Evolutionary conservation across 305 asterid genomes (phyloP).

Genomic region (Fraxinus platypoda): DNA sequence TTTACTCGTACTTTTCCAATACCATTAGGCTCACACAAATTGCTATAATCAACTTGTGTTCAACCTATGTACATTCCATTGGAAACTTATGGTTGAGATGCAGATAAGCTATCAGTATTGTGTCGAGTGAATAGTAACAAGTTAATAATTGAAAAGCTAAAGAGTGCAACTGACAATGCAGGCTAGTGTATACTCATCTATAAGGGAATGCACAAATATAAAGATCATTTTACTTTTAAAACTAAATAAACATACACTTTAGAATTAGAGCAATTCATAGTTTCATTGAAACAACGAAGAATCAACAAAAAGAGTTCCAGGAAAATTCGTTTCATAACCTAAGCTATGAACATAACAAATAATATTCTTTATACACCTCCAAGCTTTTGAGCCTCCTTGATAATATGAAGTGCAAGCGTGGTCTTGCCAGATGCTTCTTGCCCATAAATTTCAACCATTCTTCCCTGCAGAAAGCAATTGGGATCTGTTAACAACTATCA

Average conservation of each 20-base stretch:
- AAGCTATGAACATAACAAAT: slow-evolving; percentile 4
- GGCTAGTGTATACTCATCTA: neutral
- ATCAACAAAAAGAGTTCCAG: neutral
- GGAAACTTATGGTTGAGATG: neutral
- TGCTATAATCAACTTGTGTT: neutral
- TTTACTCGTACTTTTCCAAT: neutral
- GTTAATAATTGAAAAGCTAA: neutral
- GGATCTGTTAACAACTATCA: slow-evolving; percentile 14
- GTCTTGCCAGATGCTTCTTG: slow-evolving; percentile 99
- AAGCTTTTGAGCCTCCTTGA: slow-evolving; percentile 93
- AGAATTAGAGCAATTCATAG: neutral
- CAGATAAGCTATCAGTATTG: neutral
- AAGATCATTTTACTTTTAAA: neutral
- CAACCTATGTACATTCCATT: neutral
- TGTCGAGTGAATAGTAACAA: neutral
- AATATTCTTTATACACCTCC: slow-evolving; percentile 56
- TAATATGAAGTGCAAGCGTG: slow-evolving; percentile 80
- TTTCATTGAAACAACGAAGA: neutral
- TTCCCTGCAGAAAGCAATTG: slow-evolving; percentile 60
- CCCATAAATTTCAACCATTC: slow-evolving; percentile 87
- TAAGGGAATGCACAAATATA: neutral
- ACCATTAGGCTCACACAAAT: neutral
- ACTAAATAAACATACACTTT: neutral
- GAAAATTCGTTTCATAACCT: neutral
- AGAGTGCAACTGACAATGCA: neutral